Base-by-base conservation (phyloP, 2,329 filamentous ascomycete genomes). In the Chrysosporium keratinophilum region DNA sequence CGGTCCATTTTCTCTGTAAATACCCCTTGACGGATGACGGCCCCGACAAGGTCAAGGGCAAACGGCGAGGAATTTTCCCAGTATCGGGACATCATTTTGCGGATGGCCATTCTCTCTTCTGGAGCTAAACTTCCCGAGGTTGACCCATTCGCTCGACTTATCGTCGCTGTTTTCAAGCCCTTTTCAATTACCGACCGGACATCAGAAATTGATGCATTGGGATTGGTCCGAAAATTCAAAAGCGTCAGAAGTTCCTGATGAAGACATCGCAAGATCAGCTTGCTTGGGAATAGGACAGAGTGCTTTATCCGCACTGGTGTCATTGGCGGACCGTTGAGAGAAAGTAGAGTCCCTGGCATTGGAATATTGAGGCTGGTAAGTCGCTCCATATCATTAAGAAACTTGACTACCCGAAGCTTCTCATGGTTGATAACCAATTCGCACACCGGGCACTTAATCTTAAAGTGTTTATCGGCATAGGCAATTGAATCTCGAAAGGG, bases 281-380 rank as follows among this genome's bases (percentile, higher is more conserved):
- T 71, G 59, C 84, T 84, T 0, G 81, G 80, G 57, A 84, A 83
- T 0, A 74, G 73, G 10, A 74, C 71, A 10, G 58, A 51, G 2
- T 65, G 60, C 50, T 20, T 47, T 35, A 4, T 11, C 6, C n/a
- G 37, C 17, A 12, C 43, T 37, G 39, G 28, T 4, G 52, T 53
- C 31, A 71, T 64, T 0, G 81, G 78, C 14, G 71, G 66, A 0
- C 85, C 85, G 1, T 68, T 65, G 0, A 75, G 64, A 7, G 79
- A 72, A 6, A 88, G 72, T 3, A 88, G 65, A 0, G 85, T 88
- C 1, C 86, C 85, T 0, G 83, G 81, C 73, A 90, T 80, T 0
- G 84, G 81, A 1, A 69, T 63, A 12, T 72, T 60, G 2, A 73
- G 60, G 2, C 66, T 56, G 2, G 80, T 60, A 0, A 87, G 71